Evolutionary conservation across 2,329 filamentous ascomycete species (phyloP), one percentile per base, ranked within the genome.

Genomic region (Magnaporthiopsis poae): DNA sequence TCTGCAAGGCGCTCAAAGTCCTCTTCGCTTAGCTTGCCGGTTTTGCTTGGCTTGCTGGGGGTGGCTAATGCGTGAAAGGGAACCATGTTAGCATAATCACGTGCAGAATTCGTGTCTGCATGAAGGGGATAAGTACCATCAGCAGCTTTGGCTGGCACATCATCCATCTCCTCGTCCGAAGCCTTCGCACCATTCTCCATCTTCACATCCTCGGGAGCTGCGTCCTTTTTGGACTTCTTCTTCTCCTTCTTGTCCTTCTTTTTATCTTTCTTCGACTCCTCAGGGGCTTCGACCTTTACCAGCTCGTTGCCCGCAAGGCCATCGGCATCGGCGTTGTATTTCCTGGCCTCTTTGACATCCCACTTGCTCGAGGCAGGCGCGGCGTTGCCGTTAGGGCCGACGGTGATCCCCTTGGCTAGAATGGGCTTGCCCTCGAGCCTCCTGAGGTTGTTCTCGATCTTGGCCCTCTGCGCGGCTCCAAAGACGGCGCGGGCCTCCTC

Each of bases 311-410:
- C 86, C 68, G 82, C 82, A 64, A 97, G 81, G 69, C 92, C 94
- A 78, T 99, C 95, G 66, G 92, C 95, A 75, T 98, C 93, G 63
- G 87, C 84, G 78, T 98, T 98, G 84, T 99, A 99, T 79, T 94
- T 95, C 75, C 91, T 86, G 13, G 90, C 90, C 78, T 97, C 92
- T 80, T 96, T 96, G 74, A 99, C 84, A 70, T 93, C 90, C 84
- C 91, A 96, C 79, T 96, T 96, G 72, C 88, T 87, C 67, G 88
- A 86, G 36, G 84, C 80, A 59, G 80, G 76, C 9, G 80, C 79
- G 52, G 83, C 77, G 70, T 88, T 85, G 68, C 90, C 90, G 72
- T 90, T 89, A 66, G 91, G 91, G 35, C 84, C 90, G 70, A 94
- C 89, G 68, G 86, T 85, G 69, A 90, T 84, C 70, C 90, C 90